Percentiles rank a stretch among this genome's conserved stretches.
These are phyloP conservation scores for Fusarium liriodendri DNA, from an alignment of 2,329 filamentous ascomycete genomes.

Conservation along the genomic window DNA sequence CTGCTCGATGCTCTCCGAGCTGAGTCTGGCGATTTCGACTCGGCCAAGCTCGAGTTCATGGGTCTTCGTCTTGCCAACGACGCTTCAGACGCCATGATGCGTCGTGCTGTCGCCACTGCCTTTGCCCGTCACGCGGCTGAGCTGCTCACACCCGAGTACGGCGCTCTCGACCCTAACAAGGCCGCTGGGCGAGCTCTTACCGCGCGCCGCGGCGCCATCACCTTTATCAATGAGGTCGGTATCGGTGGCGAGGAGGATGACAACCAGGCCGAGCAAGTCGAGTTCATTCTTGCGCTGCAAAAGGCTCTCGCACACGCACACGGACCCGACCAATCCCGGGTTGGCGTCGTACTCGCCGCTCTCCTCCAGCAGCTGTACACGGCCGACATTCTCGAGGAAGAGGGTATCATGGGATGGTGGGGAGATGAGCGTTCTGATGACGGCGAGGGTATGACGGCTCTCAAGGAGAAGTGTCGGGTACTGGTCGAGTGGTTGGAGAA, in stretches of 20 bases:
- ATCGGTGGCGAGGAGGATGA: conserved; percentile 64
- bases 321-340: conserved; percentile 62
- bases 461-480: conserved; percentile 79
- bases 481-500: conserved; percentile 89
- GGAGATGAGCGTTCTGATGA: conserved; percentile 74
- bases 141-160: conserved; percentile 65
- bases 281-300: conserved; percentile 86
- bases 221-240: conserved; percentile 70
- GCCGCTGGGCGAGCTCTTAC: conserved; percentile 73
- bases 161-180: conserved; percentile 68
- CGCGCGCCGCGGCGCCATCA: conserved; percentile 62
- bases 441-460: conserved; percentile 74
- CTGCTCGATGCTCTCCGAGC: conserved; percentile 87
- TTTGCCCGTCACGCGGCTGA: conserved; percentile 86
- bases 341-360: conserved; percentile 77
- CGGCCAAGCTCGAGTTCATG: conserved; percentile 88
- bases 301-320: conserved; percentile 77
- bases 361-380: conserved; percentile 87
- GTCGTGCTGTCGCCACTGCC: conserved; percentile 84
- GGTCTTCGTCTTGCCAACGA: conserved; percentile 91
- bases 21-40: conserved; percentile 81
- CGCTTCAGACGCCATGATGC: conserved; percentile 89
- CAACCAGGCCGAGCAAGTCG: conserved; percentile 79
- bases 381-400: conserved; percentile 87
- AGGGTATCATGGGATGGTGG: conserved; percentile 93